phyloP scores from a whole-genome alignment of 106 monocot species.

The Dendrobium nobile region DNA sequence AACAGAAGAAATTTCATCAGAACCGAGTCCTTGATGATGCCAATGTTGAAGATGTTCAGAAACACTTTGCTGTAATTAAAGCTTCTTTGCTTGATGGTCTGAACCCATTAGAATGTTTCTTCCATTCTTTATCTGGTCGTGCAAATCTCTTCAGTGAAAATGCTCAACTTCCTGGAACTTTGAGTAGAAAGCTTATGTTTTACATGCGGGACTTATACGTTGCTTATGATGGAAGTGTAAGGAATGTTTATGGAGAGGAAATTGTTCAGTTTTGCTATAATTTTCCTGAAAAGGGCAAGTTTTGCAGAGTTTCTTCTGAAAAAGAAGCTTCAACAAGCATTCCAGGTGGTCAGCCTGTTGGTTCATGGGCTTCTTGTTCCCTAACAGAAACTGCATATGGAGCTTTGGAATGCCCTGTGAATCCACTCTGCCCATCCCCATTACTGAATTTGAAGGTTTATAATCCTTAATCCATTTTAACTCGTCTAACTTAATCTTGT shows the following conservation, averaged over 20 bases:
- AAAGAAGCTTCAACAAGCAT: background rate
- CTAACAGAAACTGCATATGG: conserved; percentile 94
- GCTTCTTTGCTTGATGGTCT: conserved; percentile 82
- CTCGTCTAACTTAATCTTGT: background rate
- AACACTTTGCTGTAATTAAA: conserved; percentile 41
- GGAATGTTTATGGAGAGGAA: conserved; percentile 69
- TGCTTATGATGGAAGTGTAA: conserved; percentile 86
- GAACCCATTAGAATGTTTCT: conserved; percentile 72
- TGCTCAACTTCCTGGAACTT: conserved; percentile 78
- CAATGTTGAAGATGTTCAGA: conserved; percentile 11
- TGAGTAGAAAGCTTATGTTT: conserved; percentile 78
- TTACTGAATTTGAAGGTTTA: conserved; percentile 70
- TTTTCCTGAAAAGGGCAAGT: conserved; percentile 6
- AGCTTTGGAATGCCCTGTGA: conserved; percentile 59
- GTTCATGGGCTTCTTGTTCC: conserved; percentile 71
- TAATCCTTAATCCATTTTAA: conserved; percentile 3
- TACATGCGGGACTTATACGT: conserved; percentile 64
- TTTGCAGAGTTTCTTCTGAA: conserved; percentile 1
- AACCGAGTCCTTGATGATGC: background rate
- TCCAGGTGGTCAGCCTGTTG: conserved; percentile 64
- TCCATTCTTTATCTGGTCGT: conserved; percentile 62
- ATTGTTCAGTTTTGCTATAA: conserved; percentile 64
- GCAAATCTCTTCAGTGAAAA: conserved; percentile 67
- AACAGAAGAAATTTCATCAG: conserved; percentile 15
- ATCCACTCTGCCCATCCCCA: conserved; percentile 60